phyloP scores from a whole-genome alignment of 345 rosid genomes.

The Arabis alpina region DNA sequence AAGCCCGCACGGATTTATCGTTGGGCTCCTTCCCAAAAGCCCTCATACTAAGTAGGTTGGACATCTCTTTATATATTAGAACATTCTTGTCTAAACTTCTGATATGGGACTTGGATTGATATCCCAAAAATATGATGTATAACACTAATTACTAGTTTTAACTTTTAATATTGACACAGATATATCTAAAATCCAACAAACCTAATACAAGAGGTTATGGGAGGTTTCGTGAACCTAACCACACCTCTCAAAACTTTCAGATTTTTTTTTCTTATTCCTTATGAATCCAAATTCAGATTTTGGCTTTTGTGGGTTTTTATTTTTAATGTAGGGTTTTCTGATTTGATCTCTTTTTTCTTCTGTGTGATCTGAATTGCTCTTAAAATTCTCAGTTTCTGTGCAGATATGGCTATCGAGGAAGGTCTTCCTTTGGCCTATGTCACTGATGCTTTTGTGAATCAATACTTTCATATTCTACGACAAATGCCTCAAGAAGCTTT shows the following conservation, averaged over 20 bases:
- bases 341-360: not conserved
- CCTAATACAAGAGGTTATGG: not conserved
- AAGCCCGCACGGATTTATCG: too few relatives aligned
- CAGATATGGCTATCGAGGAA: slow-evolving; percentile 45
- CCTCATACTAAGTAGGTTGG: too few relatives aligned
- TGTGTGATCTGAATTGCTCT: slow-evolving; percentile 6
- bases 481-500: slow-evolving; percentile 1
- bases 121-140: too few relatives aligned
- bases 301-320: not conserved
- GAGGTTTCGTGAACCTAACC: not conserved
- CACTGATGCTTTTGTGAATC: slow-evolving; percentile 33
- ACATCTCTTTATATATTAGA: too few relatives aligned
- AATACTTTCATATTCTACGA: slow-evolving; percentile 21
- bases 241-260: slow-evolving; percentile 16
- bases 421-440: slow-evolving; percentile 18
- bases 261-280: not conserved
- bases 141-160: too few relatives aligned
- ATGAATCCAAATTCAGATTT: slow-evolving; percentile 16
- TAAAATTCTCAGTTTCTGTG: slow-evolving; percentile 5
- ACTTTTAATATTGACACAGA: not conserved
- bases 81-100: too few relatives aligned
- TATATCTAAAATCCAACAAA: not conserved
- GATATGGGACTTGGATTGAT: too few relatives aligned
- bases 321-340: slow-evolving; percentile 25
- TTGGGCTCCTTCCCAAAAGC: too few relatives aligned